These are phyloP conservation scores for Babesia bigemina DNA, from an alignment of 169 alveolate species.

Conservation along the genomic window DNA sequence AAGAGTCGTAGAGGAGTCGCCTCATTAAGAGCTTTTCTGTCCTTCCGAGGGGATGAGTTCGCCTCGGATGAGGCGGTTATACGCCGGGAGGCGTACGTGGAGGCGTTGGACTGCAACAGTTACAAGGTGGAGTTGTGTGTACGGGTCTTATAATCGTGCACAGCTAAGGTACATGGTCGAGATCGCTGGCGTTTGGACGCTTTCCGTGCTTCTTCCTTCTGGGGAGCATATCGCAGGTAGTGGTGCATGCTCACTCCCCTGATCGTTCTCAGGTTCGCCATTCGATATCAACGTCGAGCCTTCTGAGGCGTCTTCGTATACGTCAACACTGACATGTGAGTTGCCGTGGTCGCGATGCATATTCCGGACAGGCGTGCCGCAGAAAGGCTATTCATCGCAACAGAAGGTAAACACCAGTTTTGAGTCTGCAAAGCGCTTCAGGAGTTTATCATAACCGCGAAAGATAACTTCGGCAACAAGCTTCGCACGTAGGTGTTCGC, in stretches of 20 bases:
- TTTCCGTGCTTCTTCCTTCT: slow-evolving; percentile 10
- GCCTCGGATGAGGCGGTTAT: background rate
- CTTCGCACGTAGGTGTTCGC: slow-evolving; percentile 9
- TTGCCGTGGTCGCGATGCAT: background rate
- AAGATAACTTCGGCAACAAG: slow-evolving; percentile 35
- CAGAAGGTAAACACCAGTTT: slow-evolving; percentile 21
- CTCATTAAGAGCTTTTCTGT: slow-evolving; percentile 16
- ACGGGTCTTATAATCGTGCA: background rate
- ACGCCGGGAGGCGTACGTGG: slow-evolving; percentile 25
- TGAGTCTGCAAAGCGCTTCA: background rate
- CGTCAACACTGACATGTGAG: slow-evolving; percentile 26
- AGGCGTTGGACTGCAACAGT: background rate
- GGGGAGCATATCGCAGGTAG: slow-evolving; percentile 53
- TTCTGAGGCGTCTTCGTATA: slow-evolving; percentile 52
- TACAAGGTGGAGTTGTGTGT: slow-evolving; percentile 20
- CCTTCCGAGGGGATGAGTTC: slow-evolving; percentile 6
- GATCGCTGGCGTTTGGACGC: slow-evolving; percentile 48
- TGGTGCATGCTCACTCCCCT: background rate
- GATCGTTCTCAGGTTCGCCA: slow-evolving; percentile 55
- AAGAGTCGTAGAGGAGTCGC: background rate
- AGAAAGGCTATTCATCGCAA: slow-evolving; percentile 43
- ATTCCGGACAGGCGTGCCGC: slow-evolving; percentile 26
- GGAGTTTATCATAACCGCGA: slow-evolving; percentile 48
- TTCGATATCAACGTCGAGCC: slow-evolving; percentile 40
- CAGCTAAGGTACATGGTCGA: slow-evolving; percentile 53